Conservation (phyloP, 108 stramenopile genomes). For the Pseudonitzschia delicatissima region DNA sequence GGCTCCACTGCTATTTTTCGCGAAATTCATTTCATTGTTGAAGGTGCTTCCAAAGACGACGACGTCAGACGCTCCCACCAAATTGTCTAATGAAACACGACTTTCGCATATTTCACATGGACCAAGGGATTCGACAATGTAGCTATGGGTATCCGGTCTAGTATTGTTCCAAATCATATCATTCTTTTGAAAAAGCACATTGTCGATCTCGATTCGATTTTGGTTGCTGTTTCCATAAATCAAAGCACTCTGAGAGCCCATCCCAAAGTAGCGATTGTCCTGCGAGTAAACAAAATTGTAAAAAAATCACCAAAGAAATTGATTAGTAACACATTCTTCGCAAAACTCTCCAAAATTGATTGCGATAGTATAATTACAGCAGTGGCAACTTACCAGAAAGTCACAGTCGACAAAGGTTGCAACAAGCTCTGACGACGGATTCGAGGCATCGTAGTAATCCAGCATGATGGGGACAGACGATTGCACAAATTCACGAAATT, state of each 20-base stretch:
- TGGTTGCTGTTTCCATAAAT: slow-evolving; percentile 37
- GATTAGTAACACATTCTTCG: not conserved
- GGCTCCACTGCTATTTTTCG: slow-evolving; percentile 16
- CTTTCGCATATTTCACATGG: slow-evolving; percentile 22
- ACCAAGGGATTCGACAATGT: slow-evolving; percentile 39
- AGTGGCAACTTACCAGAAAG: slow-evolving; percentile 21
- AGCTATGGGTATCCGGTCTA: slow-evolving; percentile 28
- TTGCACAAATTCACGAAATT: slow-evolving; percentile 29
- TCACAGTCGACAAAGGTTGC: slow-evolving; percentile 31
- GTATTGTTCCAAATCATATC: slow-evolving; percentile 37
- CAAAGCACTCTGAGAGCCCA: slow-evolving; percentile 29
- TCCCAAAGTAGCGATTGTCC: slow-evolving; percentile 26
- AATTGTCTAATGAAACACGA: slow-evolving; percentile 41
- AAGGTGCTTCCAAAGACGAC: slow-evolving; percentile 30
- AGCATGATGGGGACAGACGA: slow-evolving; percentile 35
- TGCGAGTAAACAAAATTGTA: not conserved
- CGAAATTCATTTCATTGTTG: slow-evolving; percentile 20
- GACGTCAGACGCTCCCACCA: slow-evolving; percentile 35
- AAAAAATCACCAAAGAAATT: not conserved
- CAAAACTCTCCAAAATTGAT: not conserved
- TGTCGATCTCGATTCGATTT: slow-evolving; percentile 24
- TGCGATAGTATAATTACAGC: not conserved
- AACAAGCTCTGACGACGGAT: slow-evolving; percentile 10
- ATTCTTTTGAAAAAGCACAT: slow-evolving; percentile 30
- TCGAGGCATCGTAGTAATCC: slow-evolving; percentile 36